Evolutionary conservation across 768 basidiomycete species (phyloP).

Genomic region (Pleurotus platypus): DNA sequence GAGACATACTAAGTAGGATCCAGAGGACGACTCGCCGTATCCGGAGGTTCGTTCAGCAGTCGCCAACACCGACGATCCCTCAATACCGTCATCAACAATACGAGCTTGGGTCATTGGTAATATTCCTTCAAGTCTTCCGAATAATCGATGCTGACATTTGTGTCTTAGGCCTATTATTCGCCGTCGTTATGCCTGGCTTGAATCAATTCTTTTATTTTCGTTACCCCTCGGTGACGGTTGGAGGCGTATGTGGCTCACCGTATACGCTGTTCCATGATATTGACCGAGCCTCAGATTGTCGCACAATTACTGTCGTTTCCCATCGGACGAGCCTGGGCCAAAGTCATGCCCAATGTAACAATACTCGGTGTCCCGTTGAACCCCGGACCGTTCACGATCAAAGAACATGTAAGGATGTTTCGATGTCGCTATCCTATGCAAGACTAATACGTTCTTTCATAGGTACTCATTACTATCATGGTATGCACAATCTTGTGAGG

Average conservation of each 20-base stretch:
- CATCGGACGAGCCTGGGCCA: slow-evolving; percentile 55
- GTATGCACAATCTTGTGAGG: background rate
- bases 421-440: slow-evolving; percentile 26
- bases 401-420: slow-evolving; percentile 67
- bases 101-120: slow-evolving; percentile 52
- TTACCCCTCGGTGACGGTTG: slow-evolving; percentile 35
- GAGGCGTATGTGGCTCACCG: slow-evolving; percentile 36
- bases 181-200: slow-evolving; percentile 51
- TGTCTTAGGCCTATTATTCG: slow-evolving; percentile 29
- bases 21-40: slow-evolving; percentile 70
- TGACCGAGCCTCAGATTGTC: slow-evolving; percentile 36
- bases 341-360: slow-evolving; percentile 46
- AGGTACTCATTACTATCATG: slow-evolving; percentile 56
- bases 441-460: slow-evolving; percentile 10
- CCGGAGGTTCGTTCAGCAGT: slow-evolving; percentile 70
- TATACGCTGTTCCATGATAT: background rate
- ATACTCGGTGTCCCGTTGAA: slow-evolving; percentile 64
- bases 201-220: slow-evolving; percentile 58
- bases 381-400: slow-evolving; percentile 74
- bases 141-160: background rate
- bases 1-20: background rate
- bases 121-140: slow-evolving; percentile 9
- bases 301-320: slow-evolving; percentile 74
- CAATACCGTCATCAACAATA: slow-evolving; percentile 51
- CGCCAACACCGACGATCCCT: slow-evolving; percentile 60